Conservation (phyloP, 495 filamentous ascomycete species). For the Thermothielavioides terrestris region DNA sequence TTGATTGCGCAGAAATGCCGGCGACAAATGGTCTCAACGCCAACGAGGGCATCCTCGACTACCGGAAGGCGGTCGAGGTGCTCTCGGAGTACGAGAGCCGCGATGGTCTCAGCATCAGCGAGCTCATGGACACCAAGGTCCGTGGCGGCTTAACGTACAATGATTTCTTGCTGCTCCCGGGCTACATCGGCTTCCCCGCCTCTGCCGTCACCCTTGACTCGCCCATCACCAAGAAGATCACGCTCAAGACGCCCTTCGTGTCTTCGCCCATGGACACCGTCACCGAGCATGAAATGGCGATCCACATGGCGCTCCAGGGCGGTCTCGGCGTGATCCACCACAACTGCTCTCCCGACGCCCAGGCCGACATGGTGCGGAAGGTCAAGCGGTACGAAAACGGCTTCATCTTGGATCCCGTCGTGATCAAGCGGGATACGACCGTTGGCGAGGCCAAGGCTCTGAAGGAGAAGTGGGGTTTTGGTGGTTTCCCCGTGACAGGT, state of each 20-base stretch:
- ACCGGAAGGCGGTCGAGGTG: constrained; percentile 63
- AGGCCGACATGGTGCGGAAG: constrained; percentile 98
- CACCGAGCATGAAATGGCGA: constrained; percentile 98
- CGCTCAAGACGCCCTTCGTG: constrained; percentile 86
- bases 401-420: constrained; percentile 94
- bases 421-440: constrained; percentile 77
- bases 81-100: constrained; percentile 62
- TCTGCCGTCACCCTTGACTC: constrained; percentile 83
- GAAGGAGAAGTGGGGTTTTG: constrained; percentile 97
- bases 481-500: constrained; percentile 98
- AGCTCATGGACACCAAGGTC: constrained; percentile 76
- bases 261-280: constrained; percentile 99
- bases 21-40: constrained; percentile 51
- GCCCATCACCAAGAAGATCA: constrained; percentile 86
- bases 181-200: constrained; percentile 72
- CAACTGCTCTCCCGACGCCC: constrained; percentile 90
- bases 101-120: constrained; percentile 79
- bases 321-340: constrained; percentile 97
- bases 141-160: constrained; percentile 82
- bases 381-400: constrained; percentile 99
- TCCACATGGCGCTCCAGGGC: constrained; percentile 95
- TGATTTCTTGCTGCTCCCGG: constrained; percentile 52
- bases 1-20: constrained; percentile 46
- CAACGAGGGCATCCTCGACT: constrained; percentile 37
- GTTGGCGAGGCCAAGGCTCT: constrained; percentile 85